Conservation (phyloP, 306 rosid genomes). For the Fragaria vesca region DNA sequence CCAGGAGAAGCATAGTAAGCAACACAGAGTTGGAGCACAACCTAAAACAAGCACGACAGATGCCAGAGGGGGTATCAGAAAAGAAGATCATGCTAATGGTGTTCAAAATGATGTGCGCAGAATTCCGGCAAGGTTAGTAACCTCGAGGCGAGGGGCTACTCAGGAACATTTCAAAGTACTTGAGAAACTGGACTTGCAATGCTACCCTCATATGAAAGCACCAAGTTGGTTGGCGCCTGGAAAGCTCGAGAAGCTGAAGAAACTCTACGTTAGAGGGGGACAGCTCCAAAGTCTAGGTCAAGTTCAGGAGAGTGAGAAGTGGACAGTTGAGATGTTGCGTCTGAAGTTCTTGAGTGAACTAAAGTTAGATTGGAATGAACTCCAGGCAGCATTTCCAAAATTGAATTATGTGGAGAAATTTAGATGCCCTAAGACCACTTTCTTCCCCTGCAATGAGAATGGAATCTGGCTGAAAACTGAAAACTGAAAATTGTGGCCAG, state of each 20-base stretch:
- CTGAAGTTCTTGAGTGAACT: slow-evolving; percentile 18
- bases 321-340: slow-evolving; percentile 7
- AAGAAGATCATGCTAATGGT: background rate
- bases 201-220: background rate
- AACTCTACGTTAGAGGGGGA: slow-evolving; percentile 21
- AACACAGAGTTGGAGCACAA: too few relatives aligned
- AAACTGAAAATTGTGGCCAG: background rate
- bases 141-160: background rate
- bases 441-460: slow-evolving; percentile 13
- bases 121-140: background rate
- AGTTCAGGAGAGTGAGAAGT: background rate
- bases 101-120: background rate
- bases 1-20: background rate
- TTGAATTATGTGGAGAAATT: slow-evolving; percentile 15
- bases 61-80: background rate
- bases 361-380: slow-evolving; percentile 6
- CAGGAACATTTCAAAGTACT: background rate
- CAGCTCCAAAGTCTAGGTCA: background rate
- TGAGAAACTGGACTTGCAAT: slow-evolving; percentile 31
- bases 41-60: background rate
- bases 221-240: slow-evolving; percentile 14
- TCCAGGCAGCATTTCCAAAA: background rate
- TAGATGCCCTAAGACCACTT: slow-evolving; percentile 18
- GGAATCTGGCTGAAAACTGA: slow-evolving; percentile 4
- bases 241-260: background rate